Conservation (phyloP, 2,329 filamentous ascomycete genomes). For the Septoria linicola region DNA sequence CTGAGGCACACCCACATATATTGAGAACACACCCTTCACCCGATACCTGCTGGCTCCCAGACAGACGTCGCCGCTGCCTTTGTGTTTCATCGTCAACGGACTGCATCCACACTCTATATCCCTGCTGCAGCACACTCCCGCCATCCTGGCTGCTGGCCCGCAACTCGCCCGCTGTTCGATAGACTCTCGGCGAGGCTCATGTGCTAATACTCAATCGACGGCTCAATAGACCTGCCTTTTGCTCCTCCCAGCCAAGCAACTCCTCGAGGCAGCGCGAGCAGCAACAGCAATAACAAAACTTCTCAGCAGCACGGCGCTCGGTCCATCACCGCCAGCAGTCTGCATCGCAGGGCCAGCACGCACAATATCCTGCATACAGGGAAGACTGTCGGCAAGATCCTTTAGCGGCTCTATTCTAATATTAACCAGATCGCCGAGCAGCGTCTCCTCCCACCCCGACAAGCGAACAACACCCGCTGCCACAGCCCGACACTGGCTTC, state of each 20-base stretch:
- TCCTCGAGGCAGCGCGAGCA: slow-evolving; percentile 3
- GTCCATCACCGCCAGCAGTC: slow-evolving; percentile 2
- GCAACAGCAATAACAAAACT: slow-evolving; percentile 3
- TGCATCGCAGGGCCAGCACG: slow-evolving; percentile 1
- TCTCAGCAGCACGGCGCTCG: slow-evolving; percentile 7
- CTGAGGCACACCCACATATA: neutral
- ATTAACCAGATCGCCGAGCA: slow-evolving; percentile 6
- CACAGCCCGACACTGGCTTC: slow-evolving; percentile 24
- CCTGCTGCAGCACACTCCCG: slow-evolving; percentile 7
- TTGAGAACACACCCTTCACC: too few relatives aligned
- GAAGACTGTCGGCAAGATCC: slow-evolving; percentile 13
- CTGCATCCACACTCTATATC: too few relatives aligned
- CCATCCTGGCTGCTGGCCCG: neutral
- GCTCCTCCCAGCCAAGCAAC: slow-evolving; percentile 5
- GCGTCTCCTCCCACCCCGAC: slow-evolving; percentile 3
- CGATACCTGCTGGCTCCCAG: too few relatives aligned
- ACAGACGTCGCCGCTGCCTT: neutral
- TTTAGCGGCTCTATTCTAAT: slow-evolving; percentile 8
- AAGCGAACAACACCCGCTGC: slow-evolving; percentile 4
- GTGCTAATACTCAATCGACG: slow-evolving; percentile 8
- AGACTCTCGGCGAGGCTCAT: neutral
- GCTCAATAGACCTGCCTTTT: slow-evolving; percentile 12
- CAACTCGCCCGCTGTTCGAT: neutral
- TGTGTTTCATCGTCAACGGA: neutral
- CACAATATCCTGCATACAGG: slow-evolving; percentile 7